A percentile compares a stretch with the other conserved stretches of the same genome.
phyloP scores from a whole-genome alignment of 495 filamentous ascomycete genomes.

The Daldinia bambusicola region DNA sequence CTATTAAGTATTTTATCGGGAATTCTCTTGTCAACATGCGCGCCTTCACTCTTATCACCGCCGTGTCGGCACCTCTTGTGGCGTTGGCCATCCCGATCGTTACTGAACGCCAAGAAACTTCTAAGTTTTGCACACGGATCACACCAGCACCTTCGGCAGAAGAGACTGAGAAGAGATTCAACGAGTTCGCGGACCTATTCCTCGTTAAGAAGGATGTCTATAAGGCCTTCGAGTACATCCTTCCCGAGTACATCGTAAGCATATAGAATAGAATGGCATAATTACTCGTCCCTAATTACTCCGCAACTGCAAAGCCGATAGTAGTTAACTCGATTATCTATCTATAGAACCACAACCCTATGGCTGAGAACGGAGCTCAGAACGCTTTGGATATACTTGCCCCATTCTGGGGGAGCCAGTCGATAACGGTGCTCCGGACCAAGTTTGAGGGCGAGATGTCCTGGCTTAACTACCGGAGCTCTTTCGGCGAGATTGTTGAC shows the following conservation, averaged over 20 bases:
- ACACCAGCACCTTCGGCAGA: slow-evolving; percentile 39
- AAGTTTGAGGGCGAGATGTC: slow-evolving; percentile 47
- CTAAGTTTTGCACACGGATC: slow-evolving; percentile 35
- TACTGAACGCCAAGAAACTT: slow-evolving; percentile 13
- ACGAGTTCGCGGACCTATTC: slow-evolving; percentile 51
- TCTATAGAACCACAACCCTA: slow-evolving; percentile 54
- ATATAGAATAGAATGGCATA: not conserved
- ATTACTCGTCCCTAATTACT: too few relatives aligned
- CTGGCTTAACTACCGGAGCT: slow-evolving; percentile 51
- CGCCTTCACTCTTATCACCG: slow-evolving; percentile 14
- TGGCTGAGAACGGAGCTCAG: slow-evolving; percentile 50
- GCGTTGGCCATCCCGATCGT: slow-evolving; percentile 12
- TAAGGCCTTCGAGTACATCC: slow-evolving; percentile 52
- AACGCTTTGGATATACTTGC: slow-evolving; percentile 51
- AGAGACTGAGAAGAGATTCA: slow-evolving; percentile 44
- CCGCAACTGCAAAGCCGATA: too few relatives aligned
- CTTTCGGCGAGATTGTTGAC: slow-evolving; percentile 52
- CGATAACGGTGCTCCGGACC: slow-evolving; percentile 45
- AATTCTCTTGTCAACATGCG: slow-evolving; percentile 19
- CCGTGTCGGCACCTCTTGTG: slow-evolving; percentile 25
- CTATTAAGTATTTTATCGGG: not conserved
- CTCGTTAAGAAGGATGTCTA: slow-evolving; percentile 51
- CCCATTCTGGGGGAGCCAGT: slow-evolving; percentile 46
- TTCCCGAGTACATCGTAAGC: slow-evolving; percentile 51
- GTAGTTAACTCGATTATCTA: not conserved